Percentiles rank a stretch among this genome's conserved stretches.
These are phyloP conservation scores for Rosa persica DNA, from an alignment of 306 rosid genomes.

Conservation along the genomic window DNA sequence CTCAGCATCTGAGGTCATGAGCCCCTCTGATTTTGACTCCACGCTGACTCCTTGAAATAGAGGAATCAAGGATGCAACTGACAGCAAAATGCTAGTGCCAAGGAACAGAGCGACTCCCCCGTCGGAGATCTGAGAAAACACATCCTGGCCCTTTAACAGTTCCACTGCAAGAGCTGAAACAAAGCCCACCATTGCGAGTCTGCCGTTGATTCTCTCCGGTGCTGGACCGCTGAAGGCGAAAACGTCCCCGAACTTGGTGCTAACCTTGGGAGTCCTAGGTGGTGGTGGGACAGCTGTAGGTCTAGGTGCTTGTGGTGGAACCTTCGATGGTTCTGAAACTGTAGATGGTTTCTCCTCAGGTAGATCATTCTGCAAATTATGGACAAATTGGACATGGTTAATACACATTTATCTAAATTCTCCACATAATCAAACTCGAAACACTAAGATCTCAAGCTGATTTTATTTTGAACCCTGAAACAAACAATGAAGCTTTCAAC, in stretches of 20 bases:
- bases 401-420: no score
- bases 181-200: constrained; percentile 85
- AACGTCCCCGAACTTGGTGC: constrained; percentile 51
- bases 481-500: no score
- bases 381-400: not conserved
- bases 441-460: no score
- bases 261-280: constrained; percentile 31
- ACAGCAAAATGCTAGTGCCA: constrained; percentile 47
- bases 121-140: constrained; percentile 53
- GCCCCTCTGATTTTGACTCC: constrained; percentile 56
- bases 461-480: no score
- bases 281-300: not conserved
- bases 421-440: no score
- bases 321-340: not conserved
- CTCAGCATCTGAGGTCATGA: constrained; percentile 72
- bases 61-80: constrained; percentile 72
- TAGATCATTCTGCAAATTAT: constrained; percentile 1
- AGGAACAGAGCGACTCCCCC: constrained; percentile 74
- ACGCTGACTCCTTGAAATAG: constrained; percentile 59
- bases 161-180: constrained; percentile 76
- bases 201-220: constrained; percentile 89
- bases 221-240: constrained; percentile 78
- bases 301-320: constrained; percentile 4
- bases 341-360: constrained; percentile 1
- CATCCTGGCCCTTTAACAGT: constrained; percentile 56